phyloP scores from a whole-genome alignment of 805 yeast genomes.

The Myxozyma vanderwaltii region DNA sequence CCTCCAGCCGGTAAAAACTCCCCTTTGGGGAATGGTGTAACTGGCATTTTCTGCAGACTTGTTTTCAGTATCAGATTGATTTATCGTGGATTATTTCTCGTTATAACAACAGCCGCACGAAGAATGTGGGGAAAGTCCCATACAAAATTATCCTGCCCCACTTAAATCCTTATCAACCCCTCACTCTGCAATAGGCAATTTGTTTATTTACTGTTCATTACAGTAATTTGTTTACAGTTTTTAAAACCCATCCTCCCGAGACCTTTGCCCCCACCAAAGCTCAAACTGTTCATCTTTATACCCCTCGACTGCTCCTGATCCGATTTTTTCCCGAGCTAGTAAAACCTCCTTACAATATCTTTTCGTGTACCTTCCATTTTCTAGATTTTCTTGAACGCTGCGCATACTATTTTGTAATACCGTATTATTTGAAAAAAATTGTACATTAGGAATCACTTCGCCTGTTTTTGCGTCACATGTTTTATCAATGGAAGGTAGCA shows the following conservation, averaged over 20 bases:
- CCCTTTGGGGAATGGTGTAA: constrained; percentile 8
- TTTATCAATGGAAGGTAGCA: constrained; percentile 4
- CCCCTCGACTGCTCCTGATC: not conserved
- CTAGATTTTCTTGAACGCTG: not conserved
- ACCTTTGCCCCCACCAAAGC: constrained; percentile 9
- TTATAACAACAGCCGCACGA: not conserved
- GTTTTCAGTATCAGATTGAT: too few species aligned
- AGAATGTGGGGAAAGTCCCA: not conserved
- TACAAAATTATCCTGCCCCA: not conserved
- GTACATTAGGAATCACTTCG: not conserved
- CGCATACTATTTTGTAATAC: constrained; percentile 3
- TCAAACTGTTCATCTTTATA: constrained; percentile 9
- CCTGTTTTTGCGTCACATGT: not conserved
- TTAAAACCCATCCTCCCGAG: not conserved
- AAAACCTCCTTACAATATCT: not conserved
- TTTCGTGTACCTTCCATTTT: constrained; percentile 1
- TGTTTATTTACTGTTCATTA: not conserved
- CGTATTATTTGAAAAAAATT: not conserved
- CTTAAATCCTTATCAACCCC: not conserved
- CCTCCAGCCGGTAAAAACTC: constrained; percentile 10
- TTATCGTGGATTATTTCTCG: too few species aligned
- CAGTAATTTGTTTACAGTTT: too few species aligned
- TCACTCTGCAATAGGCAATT: not conserved
- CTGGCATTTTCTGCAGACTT: too few species aligned
- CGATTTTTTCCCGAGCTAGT: not conserved